Conservation (phyloP, 1,139 yeast genomes). For the Yamadazyma sp. region DNA sequence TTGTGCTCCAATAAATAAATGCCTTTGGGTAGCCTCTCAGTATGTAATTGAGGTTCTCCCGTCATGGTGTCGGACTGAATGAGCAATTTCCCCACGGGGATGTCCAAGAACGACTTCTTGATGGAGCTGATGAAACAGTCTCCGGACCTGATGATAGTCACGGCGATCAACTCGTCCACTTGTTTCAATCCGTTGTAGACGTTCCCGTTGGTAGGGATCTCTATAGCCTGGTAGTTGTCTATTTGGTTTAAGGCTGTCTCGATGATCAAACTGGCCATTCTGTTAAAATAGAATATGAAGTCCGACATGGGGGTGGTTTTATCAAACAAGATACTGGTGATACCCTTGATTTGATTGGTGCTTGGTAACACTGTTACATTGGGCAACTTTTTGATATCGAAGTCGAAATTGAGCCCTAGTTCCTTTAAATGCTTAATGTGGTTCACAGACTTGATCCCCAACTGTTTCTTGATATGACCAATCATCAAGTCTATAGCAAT, state of each 20-base stretch:
- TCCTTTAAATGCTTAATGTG: slow-evolving; percentile 63
- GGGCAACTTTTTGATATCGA: slow-evolving; percentile 27
- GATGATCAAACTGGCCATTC: slow-evolving; percentile 70
- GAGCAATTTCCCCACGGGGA: slow-evolving; percentile 75
- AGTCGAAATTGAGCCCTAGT: slow-evolving; percentile 46
- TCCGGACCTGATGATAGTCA: slow-evolving; percentile 85
- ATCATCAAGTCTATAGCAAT: slow-evolving; percentile 81
- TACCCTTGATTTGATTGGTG: slow-evolving; percentile 70
- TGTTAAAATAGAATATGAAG: slow-evolving; percentile 81
- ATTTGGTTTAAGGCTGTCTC: slow-evolving; percentile 62
- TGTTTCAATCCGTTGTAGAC: slow-evolving; percentile 39
- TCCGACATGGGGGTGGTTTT: slow-evolving; percentile 62
- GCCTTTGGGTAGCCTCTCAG: slow-evolving; percentile 53
- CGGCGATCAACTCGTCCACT: slow-evolving; percentile 60
- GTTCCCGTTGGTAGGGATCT: slow-evolving; percentile 42
- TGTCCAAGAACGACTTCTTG: slow-evolving; percentile 72
- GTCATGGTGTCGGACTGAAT: slow-evolving; percentile 86
- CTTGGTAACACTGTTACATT: slow-evolving; percentile 45
- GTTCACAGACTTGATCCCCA: slow-evolving; percentile 59
- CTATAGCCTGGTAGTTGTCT: slow-evolving; percentile 24
- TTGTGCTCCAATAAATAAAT: slow-evolving; percentile 32
- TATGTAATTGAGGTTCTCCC: slow-evolving; percentile 92
- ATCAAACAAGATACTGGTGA: slow-evolving; percentile 69
- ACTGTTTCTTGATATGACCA: slow-evolving; percentile 74
- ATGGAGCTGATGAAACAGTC: slow-evolving; percentile 85